Conservation (phyloP, 805 yeast genomes). For the Saccharomycopsis amapae region DNA sequence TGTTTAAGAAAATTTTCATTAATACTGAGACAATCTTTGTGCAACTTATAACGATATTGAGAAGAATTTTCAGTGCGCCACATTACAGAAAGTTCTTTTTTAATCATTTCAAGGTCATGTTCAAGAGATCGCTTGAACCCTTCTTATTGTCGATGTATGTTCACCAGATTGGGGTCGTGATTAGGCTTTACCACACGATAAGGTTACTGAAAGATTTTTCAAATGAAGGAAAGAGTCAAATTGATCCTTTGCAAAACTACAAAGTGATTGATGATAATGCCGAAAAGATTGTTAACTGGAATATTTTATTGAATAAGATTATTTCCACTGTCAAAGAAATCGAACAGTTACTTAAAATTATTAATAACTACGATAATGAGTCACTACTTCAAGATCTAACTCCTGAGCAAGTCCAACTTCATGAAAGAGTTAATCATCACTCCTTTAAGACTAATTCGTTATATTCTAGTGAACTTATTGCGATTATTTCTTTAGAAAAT, state of each 20-base stretch:
- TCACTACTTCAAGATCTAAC: conserved; percentile 1
- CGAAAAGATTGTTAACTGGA: conserved; percentile 1
- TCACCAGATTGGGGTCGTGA: conserved; percentile 9
- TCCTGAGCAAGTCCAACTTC: conserved; percentile 2
- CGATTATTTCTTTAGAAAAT: conserved; percentile 7
- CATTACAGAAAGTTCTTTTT: conserved; percentile 18
- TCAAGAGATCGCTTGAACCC: conserved; percentile 12
- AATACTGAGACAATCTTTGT: conserved; percentile 11
- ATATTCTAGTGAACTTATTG: conserved; percentile 11
- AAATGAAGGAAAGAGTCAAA: not conserved
- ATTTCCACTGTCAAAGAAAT: conserved; percentile 6
- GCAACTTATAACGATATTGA: conserved; percentile 2
- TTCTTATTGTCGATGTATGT: conserved; percentile 13
- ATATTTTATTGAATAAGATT: conserved; percentile 1
- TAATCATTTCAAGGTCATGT: conserved; percentile 9
- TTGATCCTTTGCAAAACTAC: not conserved
- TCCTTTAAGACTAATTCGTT: conserved; percentile 4
- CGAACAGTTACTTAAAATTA: conserved; percentile 4
- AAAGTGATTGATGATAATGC: conserved; percentile 5
- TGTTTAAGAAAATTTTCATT: conserved; percentile 19
- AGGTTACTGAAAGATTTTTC: conserved; percentile 14
- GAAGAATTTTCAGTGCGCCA: conserved; percentile 7
- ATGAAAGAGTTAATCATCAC: conserved; percentile 11
- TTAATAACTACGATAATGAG: conserved; percentile 15
- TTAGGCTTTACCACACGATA: conserved; percentile 18